Conservation (phyloP, 2,329 filamentous ascomycete genomes). For the Onygenales sp. region DNA sequence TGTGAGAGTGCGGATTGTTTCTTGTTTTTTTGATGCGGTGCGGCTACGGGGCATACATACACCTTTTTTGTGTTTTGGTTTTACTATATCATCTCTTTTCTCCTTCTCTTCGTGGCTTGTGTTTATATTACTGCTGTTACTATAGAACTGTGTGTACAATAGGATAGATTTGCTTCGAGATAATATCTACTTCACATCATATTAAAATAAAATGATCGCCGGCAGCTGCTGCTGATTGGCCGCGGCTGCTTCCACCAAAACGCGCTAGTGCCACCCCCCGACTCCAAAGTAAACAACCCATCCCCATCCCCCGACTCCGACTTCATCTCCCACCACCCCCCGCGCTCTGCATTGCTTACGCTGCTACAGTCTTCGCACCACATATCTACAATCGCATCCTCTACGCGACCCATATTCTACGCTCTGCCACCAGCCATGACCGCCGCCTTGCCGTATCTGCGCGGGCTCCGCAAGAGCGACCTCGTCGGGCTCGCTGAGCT, state of each 20-base stretch:
- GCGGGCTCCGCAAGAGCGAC: constrained; percentile 72
- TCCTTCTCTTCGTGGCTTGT: neutral
- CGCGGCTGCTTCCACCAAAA: constrained; percentile 1
- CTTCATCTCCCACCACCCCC: constrained; percentile 5
- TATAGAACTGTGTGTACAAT: neutral
- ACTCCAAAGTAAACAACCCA: no score
- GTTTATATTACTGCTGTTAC: neutral
- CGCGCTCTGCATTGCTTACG: constrained; percentile 4
- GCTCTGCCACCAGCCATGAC: constrained; percentile 45
- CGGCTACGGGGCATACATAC: neutral
- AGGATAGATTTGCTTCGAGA: no score
- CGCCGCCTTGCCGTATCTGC: constrained; percentile 60
- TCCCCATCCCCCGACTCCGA: constrained; percentile 7
- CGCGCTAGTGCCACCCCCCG: no score
- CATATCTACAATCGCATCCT: constrained; percentile 34
- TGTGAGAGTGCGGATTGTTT: neutral
- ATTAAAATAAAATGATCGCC: no score
- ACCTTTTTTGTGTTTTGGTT: neutral
- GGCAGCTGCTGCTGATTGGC: neutral
- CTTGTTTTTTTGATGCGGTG: neutral
- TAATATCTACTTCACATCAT: neutral
- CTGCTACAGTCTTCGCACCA: neutral
- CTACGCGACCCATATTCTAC: constrained; percentile 35
- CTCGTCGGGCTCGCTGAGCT: constrained; percentile 63
- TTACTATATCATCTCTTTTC: neutral